Evolutionary conservation across 1,284 basidiomycete genomes (phyloP).

Genomic region (Porodaedalea pini): DNA sequence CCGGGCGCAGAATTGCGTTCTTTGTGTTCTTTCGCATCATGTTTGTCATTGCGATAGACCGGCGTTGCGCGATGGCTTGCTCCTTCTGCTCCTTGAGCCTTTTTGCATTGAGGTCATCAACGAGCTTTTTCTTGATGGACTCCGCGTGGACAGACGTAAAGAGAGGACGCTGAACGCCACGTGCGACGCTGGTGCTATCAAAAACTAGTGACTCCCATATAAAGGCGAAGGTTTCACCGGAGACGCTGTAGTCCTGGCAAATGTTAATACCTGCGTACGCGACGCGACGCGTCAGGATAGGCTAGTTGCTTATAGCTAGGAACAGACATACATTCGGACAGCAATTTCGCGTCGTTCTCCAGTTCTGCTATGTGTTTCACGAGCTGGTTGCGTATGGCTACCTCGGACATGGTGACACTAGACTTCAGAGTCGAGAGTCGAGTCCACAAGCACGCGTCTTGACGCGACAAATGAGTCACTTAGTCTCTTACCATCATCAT

Average conservation of each 20-base stretch:
- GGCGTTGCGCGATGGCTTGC: conserved; percentile 22
- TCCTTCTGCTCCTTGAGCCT: conserved; percentile 38
- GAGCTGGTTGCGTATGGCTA: conserved; percentile 11
- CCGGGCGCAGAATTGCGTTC: not conserved
- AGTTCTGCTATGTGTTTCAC: conserved; percentile 13
- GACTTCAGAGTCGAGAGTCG: not conserved
- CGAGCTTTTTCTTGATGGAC: conserved; percentile 52
- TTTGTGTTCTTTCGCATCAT: conserved; percentile 17
- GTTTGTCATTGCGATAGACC: conserved; percentile 20
- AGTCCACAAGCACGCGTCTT: too few relatives aligned
- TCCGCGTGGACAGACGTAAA: conserved; percentile 49
- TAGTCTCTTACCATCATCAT: too few relatives aligned
- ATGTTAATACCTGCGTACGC: conserved; percentile 50
- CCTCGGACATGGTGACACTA: not conserved
- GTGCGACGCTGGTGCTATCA: conserved; percentile 32
- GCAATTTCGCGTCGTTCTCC: conserved; percentile 18
- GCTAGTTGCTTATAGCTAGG: not conserved
- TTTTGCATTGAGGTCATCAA: conserved; percentile 45
- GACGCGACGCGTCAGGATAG: conserved; percentile 1
- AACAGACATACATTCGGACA: conserved; percentile 24
- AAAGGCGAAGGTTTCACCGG: conserved; percentile 56
- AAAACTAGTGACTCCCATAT: conserved; percentile 66
- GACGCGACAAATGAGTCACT: too few relatives aligned
- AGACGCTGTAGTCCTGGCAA: conserved; percentile 60
- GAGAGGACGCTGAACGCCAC: conserved; percentile 32